phyloP scores from a whole-genome alignment of 2,329 filamentous ascomycete species.

The Didymellaceae sp. region DNA sequence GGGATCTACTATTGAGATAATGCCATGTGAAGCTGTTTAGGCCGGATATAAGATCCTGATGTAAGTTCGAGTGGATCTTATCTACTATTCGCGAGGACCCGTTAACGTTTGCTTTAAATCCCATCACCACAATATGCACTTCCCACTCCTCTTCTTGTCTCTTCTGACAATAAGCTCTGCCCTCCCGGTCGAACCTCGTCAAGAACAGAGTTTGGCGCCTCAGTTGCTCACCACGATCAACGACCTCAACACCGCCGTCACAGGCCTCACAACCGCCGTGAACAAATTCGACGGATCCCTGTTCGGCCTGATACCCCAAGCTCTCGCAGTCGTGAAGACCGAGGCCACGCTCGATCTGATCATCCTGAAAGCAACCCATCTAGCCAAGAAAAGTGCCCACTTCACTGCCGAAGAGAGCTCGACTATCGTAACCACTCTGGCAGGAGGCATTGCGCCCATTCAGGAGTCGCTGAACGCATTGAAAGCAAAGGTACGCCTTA shows the following conservation, averaged over 20 bases:
- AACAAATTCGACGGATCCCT: conserved; percentile 30
- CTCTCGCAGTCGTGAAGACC: conserved; percentile 24
- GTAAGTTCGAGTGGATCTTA: not conserved
- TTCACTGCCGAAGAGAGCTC: conserved; percentile 27
- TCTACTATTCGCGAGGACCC: too few species aligned
- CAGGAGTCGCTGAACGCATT: conserved; percentile 21
- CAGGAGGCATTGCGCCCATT: conserved; percentile 24
- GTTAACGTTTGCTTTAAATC: not conserved
- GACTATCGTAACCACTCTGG: conserved; percentile 22
- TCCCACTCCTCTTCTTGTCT: not conserved
- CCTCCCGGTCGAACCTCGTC: conserved; percentile 4
- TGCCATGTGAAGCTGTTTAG: not conserved
- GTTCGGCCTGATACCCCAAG: conserved; percentile 27
- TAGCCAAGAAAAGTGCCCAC: conserved; percentile 19
- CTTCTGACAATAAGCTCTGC: conserved; percentile 4
- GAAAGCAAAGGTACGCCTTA: conserved; percentile 24
- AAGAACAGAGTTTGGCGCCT: conserved; percentile 14
- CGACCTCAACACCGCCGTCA: conserved; percentile 23
- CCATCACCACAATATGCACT: not conserved
- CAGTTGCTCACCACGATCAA: conserved; percentile 24
- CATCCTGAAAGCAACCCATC: conserved; percentile 24
- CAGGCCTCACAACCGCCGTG: conserved; percentile 26
- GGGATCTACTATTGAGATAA: not conserved
- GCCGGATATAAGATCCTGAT: not conserved
- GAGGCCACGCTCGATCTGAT: conserved; percentile 27